Conservation (phyloP, 2,329 filamentous ascomycete genomes). For the Alternaria sp. region DNA sequence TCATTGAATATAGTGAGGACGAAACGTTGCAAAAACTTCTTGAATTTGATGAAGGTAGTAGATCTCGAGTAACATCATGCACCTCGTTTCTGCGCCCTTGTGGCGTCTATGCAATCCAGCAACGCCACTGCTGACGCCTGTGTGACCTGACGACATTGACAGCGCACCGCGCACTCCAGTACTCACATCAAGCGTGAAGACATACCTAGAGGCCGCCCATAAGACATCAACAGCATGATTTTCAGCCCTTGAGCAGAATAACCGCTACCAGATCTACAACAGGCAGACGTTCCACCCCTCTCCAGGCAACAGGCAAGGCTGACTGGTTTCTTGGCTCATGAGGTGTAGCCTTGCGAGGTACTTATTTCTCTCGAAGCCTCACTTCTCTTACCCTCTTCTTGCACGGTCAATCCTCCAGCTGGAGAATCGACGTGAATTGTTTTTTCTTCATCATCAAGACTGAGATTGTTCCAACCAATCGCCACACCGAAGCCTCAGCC, state of each 20-base stretch:
- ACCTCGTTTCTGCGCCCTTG: background rate
- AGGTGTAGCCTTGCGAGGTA: constrained; percentile 4
- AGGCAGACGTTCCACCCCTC: constrained; percentile 8
- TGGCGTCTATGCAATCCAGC: background rate
- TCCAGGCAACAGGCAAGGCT: constrained; percentile 19
- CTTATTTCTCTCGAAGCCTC: background rate
- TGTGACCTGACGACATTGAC: constrained; percentile 2
- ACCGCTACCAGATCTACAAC: background rate
- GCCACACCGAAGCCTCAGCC: background rate
- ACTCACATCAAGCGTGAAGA: background rate
- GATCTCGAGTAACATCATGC: background rate
- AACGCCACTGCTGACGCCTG: constrained; percentile 3
- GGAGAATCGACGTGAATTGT: background rate
- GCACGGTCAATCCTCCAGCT: background rate
- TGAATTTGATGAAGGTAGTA: background rate
- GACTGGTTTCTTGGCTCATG: constrained; percentile 6
- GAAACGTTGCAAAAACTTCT: background rate
- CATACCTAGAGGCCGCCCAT: background rate
- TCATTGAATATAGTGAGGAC: background rate
- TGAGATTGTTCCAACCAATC: background rate
- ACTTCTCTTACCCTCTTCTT: background rate
- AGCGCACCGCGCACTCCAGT: background rate
- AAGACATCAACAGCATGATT: background rate
- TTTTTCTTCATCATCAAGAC: background rate
- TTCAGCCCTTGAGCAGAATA: background rate